phyloP scores from a whole-genome alignment of 495 filamentous ascomycete species.

The Tuber melanosporum region DNA sequence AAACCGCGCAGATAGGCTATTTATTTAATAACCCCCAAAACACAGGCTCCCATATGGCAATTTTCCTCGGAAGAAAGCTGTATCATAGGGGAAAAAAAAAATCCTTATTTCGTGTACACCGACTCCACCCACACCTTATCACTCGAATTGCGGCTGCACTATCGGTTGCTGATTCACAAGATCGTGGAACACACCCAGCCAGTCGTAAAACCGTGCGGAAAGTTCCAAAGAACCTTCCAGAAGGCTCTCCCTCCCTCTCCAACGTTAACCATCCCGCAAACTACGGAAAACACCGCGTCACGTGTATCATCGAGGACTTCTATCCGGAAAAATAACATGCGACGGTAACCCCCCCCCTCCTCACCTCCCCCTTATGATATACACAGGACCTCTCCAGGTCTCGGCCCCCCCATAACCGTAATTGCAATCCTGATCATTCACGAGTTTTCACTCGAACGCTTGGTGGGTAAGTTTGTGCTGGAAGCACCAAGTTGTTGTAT shows the following conservation, averaged over 20 bases:
- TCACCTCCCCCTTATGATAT: too few relatives aligned
- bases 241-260: not conserved
- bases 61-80: not conserved
- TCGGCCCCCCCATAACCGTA: not conserved
- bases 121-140: not conserved
- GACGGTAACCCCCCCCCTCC: not conserved
- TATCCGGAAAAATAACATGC: not conserved
- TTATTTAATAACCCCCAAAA: not conserved
- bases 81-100: not conserved
- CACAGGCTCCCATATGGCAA: not conserved
- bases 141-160: not conserved
- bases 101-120: not conserved
- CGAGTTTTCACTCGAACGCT: not conserved
- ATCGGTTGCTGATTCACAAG: not conserved
- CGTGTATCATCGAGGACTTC: not conserved
- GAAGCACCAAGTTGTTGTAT: not conserved
- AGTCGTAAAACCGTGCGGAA: not conserved
- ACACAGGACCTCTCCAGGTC: not conserved
- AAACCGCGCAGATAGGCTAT: not conserved
- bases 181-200: not conserved
- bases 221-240: not conserved
- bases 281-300: not conserved
- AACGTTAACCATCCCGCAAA: not conserved
- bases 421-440: not conserved
- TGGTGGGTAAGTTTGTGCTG: not conserved